These are phyloP conservation scores for Ceratocystis huliohia DNA, from an alignment of 2,329 filamentous ascomycete species.

Conservation along the genomic window DNA sequence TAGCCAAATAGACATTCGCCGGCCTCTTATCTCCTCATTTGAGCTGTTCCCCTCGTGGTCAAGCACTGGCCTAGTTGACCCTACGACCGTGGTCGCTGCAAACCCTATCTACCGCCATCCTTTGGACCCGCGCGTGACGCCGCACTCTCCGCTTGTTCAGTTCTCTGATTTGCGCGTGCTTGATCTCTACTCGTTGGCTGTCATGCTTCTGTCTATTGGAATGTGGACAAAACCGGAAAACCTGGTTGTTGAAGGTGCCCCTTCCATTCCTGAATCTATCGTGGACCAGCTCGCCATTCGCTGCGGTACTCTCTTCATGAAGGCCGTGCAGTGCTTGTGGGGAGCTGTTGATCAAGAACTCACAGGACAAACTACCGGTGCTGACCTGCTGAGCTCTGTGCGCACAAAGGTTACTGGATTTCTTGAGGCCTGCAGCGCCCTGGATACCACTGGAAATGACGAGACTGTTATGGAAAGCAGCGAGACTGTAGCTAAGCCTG, in stretches of 20 bases:
- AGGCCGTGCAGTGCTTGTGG: slow-evolving; percentile 60
- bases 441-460: slow-evolving; percentile 9
- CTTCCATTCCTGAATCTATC: slow-evolving; percentile 34
- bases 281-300: slow-evolving; percentile 51
- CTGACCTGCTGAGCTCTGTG: slow-evolving; percentile 38
- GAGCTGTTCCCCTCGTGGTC: slow-evolving; percentile 46
- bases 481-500: slow-evolving; percentile 2
- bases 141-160: slow-evolving; percentile 36
- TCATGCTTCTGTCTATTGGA: slow-evolving; percentile 62
- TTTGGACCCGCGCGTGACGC: slow-evolving; percentile 42
- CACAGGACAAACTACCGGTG: slow-evolving; percentile 33
- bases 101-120: slow-evolving; percentile 51
- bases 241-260: slow-evolving; percentile 32
- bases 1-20: slow-evolving; percentile 48
- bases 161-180: slow-evolving; percentile 45
- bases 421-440: slow-evolving; percentile 42
- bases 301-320: slow-evolving; percentile 64
- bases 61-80: slow-evolving; percentile 28
- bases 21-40: slow-evolving; percentile 60
- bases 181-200: slow-evolving; percentile 61
- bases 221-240: slow-evolving; percentile 57
- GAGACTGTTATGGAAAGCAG: slow-evolving; percentile 36
- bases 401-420: slow-evolving; percentile 45
- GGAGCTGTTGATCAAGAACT: slow-evolving; percentile 54
- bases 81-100: slow-evolving; percentile 24